A percentile compares a stretch with the other conserved stretches of the same genome.
These are phyloP conservation scores for Amanita subjunquillea DNA, from an alignment of 768 basidiomycete species.

Conservation along the genomic window DNA sequence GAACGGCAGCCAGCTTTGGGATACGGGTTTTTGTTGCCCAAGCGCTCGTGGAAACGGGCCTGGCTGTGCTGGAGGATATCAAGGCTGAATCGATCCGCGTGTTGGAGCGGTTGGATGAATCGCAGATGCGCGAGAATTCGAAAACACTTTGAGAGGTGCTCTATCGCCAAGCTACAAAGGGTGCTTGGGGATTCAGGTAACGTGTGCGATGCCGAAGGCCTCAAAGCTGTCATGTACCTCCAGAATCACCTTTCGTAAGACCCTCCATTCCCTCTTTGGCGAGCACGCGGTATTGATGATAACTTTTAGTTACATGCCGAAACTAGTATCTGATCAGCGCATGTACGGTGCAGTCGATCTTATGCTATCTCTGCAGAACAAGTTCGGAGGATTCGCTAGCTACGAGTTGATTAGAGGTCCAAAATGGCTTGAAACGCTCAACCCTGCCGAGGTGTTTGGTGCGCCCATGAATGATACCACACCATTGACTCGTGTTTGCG, in stretches of 20 bases:
- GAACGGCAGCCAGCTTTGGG: constrained; percentile 94
- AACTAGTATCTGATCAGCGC: constrained; percentile 64
- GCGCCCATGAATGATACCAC: constrained; percentile 8
- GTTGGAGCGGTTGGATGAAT: constrained; percentile 63
- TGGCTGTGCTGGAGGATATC: constrained; percentile 66
- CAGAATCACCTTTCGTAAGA: constrained; percentile 72
- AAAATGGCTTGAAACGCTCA: constrained; percentile 71
- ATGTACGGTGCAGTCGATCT: constrained; percentile 83
- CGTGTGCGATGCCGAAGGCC: constrained; percentile 42
- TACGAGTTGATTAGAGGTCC: constrained; percentile 88
- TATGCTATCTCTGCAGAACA: constrained; percentile 79
- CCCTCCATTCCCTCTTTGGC: background rate
- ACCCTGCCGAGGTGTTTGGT: constrained; percentile 97
- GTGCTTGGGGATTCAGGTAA: constrained; percentile 55
- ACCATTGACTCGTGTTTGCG: background rate
- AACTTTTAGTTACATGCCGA: constrained; percentile 53
- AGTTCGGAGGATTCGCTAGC: constrained; percentile 83
- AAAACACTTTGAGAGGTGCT: constrained; percentile 43
- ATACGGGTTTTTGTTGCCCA: constrained; percentile 84
- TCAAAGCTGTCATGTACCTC: constrained; percentile 85
- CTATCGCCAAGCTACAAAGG: constrained; percentile 61
- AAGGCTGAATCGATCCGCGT: constrained; percentile 51
- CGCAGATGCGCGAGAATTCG: constrained; percentile 65
- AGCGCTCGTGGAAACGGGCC: constrained; percentile 80
- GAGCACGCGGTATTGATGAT: constrained; percentile 2